Evolutionary conservation across 305 asterid genomes (phyloP), one percentile per base, ranked within the genome.

Genomic region (Caryopteris hybrid): DNA sequence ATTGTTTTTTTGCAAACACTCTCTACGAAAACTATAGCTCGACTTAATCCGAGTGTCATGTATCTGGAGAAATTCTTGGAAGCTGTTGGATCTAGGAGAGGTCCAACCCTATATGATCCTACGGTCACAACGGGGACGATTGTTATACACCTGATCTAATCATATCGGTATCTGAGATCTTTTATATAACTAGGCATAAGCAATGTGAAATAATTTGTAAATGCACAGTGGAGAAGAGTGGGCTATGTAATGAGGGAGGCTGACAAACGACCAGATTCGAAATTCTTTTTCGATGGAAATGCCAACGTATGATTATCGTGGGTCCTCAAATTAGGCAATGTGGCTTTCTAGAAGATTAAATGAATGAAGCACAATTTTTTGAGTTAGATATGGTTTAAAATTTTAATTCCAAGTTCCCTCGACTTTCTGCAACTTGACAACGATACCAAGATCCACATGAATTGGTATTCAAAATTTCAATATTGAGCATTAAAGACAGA

Each of bases 361-460:
- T 25, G 47, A 25, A 56, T 39, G 31, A 47, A 66, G 16, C 42
- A 36, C 17, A 45, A 29, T 25, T 13, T 9, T 16, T 42, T 11
- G 55, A 55, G 8, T 17, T 45, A 2, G 22, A 50, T 20, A 21
- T 38, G n/a, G 27, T 46, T 33, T 25, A 17, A 54, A 34, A 52
- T 29, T 4, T 16, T 25, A 61, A 27, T 48, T 41, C 39, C 7
- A 17, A 8, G 41, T 31, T 38, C 23, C 53, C 48, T 68, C 17
- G 21, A 14, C 45, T 6, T 22, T 58, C 42, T 8, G 50, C 41
- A 57, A 41, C 66, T 65, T 38, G 18, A 69, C 18, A 8, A 34
- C 47, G 62, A 57, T 3, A 13, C 52, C 70, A 62, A 78, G 78
- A 71, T 79, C 80, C 46, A 56, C 29, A 23, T 64, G 7, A 38